Base-by-base conservation (phyloP, 139 green algal genomes). In the Volvox reticuliferus region DNA sequence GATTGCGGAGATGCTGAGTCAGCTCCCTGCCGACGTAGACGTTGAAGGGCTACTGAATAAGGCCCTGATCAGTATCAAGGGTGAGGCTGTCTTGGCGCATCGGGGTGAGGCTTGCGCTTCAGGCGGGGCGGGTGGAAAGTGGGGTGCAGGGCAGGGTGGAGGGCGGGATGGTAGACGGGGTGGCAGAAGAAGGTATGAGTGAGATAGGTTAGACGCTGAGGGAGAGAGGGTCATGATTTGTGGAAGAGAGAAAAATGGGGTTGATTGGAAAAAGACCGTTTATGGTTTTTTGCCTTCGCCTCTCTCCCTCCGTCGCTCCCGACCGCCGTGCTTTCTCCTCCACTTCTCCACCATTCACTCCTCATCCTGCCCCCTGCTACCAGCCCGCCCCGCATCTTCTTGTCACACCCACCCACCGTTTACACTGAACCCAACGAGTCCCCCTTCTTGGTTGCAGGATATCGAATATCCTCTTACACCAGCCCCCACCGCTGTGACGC, bases 1-100 rank as follows among this genome's bases (percentile, higher is more conserved):
- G 36, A 91, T 93, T 22, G 91, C 77, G 0, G 88, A 87, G 32
- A 90, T 93, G 91, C 76, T 93, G 65, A 89, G 75, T 55, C 91
- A 93, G 88, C 91, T 93, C 44, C 91, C 91, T 32, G 73, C 82
- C 14, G 88, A 93, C 28, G 83, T 93, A 33, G 88, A 92, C 68
- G 91, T 93, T 50, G 91, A 93, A 83, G 82, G 76, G 0, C 76
- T 89, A 17, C 82, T 93, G 12, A 92, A 92, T 65, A 35, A 50
- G 30, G 65, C 86, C 14, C 78, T 93, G 20, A 71, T 91, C 78
- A 85, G 79, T 62, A 88, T 93, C 79, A 88, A 75, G 65, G 67
- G 50, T 33, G 79, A 73, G 71, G 36, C 37, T 37, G 0, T 75
- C 19, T 1, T 36, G 16, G 18, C 24, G 14, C 16, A 68, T 36